A percentile compares a stretch with the other conserved stretches of the same genome.
Evolutionary conservation across 805 yeast species (phyloP).

Genomic region (Saccharomycopsis oosterbeekiorum): DNA sequence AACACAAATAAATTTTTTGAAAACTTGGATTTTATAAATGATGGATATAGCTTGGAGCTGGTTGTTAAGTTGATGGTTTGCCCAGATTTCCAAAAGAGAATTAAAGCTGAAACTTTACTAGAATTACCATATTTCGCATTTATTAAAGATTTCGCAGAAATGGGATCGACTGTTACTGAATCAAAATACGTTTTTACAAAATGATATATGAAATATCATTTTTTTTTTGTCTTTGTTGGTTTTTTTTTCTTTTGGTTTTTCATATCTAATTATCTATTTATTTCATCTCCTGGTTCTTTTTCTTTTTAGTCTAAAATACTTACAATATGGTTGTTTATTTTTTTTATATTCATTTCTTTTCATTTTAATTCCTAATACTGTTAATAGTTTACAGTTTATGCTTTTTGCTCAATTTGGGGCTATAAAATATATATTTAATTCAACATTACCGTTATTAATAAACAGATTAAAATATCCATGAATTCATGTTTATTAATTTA

Average conservation of each 20-base stretch:
- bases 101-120: constrained; percentile 44
- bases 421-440: too few relatives aligned
- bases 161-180: background rate
- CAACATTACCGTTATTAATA: too few relatives aligned
- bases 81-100: constrained; percentile 73
- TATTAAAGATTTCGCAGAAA: background rate
- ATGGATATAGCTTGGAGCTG: constrained; percentile 64
- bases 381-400: too few relatives aligned
- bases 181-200: background rate
- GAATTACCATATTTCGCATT: constrained; percentile 22
- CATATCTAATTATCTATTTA: background rate
- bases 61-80: constrained; percentile 83
- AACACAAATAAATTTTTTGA: background rate
- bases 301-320: too few relatives aligned
- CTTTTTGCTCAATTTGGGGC: too few relatives aligned
- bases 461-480: too few relatives aligned
- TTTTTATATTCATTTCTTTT: too few relatives aligned
- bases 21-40: constrained; percentile 46
- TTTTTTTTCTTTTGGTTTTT: background rate
- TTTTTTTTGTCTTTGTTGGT: background rate
- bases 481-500: too few relatives aligned
- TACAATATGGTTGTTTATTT: too few relatives aligned
- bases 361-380: too few relatives aligned
- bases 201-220: background rate
- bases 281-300: too few relatives aligned